phyloP scores from a whole-genome alignment of 2,329 filamentous ascomycete species.

The Lasiodiplodia theobromae region DNA sequence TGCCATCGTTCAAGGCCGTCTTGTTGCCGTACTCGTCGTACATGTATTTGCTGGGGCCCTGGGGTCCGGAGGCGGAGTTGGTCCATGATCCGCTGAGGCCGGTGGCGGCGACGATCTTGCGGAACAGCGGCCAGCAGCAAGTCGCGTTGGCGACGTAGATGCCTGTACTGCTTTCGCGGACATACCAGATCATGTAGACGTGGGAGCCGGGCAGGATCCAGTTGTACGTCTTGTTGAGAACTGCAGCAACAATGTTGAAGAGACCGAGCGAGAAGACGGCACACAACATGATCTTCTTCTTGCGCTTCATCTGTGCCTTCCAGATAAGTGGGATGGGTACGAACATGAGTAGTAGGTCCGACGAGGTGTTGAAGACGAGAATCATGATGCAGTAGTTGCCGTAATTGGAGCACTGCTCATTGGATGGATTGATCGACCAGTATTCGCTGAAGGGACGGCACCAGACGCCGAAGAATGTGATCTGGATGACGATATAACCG shows the following conservation, averaged over 20 bases:
- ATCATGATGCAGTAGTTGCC: constrained; percentile 32
- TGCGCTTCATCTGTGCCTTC: constrained; percentile 29
- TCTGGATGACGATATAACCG: constrained; percentile 32
- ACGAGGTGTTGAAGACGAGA: constrained; percentile 33
- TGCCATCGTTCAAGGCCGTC: background rate
- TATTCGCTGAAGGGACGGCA: constrained; percentile 34
- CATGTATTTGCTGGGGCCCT: constrained; percentile 2
- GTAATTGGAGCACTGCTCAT: constrained; percentile 32
- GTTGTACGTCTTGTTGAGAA: constrained; percentile 59
- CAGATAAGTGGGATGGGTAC: constrained; percentile 32
- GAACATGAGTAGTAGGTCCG: constrained; percentile 32
- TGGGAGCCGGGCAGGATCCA: constrained; percentile 54
- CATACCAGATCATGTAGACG: constrained; percentile 59
- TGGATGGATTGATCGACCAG: constrained; percentile 31
- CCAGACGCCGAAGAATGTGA: constrained; percentile 33
- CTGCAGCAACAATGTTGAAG: constrained; percentile 56
- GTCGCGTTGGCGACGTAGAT: constrained; percentile 59
- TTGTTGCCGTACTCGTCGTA: constrained; percentile 26
- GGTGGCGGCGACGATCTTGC: constrained; percentile 43
- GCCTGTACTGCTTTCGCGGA: constrained; percentile 56
- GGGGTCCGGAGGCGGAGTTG: background rate
- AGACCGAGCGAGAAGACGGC: constrained; percentile 55
- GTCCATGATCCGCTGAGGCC: constrained; percentile 9
- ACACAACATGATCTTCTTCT: constrained; percentile 29
- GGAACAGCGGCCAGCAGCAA: constrained; percentile 56